Evolutionary conservation across 352 stramenopile genomes (phyloP).

Genomic region (Globisporangium sylvaticum): DNA sequence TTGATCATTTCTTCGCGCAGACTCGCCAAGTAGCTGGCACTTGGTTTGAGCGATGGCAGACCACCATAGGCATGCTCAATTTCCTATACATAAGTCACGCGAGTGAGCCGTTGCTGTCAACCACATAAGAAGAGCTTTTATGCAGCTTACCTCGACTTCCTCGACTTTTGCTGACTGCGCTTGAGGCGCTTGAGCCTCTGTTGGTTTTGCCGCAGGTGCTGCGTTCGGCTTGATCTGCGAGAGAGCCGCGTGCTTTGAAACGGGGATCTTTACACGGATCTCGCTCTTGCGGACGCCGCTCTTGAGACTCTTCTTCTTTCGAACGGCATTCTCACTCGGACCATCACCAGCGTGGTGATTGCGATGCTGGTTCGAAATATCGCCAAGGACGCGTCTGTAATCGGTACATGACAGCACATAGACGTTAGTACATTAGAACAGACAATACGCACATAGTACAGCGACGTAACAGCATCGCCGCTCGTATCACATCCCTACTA

Average conservation of each 20-base stretch:
- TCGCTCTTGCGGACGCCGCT: constrained; percentile 16
- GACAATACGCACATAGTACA: background rate
- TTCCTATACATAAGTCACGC: constrained; percentile 29
- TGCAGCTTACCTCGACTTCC: constrained; percentile 37
- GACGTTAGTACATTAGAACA: background rate
- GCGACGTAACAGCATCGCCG: too few species aligned
- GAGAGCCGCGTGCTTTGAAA: constrained; percentile 13
- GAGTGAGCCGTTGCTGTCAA: background rate
- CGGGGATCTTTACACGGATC: constrained; percentile 23
- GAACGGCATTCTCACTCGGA: background rate
- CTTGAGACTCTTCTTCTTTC: constrained; percentile 26
- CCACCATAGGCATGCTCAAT: constrained; percentile 75
- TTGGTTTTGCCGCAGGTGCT: background rate
- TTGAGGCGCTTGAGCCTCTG: constrained; percentile 17
- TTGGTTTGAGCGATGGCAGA: constrained; percentile 27
- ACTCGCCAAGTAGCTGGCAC: constrained; percentile 36
- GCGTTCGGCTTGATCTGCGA: background rate
- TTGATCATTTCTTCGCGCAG: constrained; percentile 49
- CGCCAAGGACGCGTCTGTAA: constrained; percentile 53
- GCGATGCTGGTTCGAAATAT: constrained; percentile 77
- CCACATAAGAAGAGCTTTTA: background rate
- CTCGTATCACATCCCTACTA: background rate
- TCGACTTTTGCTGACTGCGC: constrained; percentile 14
- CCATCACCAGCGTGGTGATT: constrained; percentile 22
- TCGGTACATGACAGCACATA: background rate